A percentile compares a stretch with the other conserved stretches of the same genome.
Conservation (phyloP, 176 grass and related monocot species). For the Aegilops umbellulata region DNA sequence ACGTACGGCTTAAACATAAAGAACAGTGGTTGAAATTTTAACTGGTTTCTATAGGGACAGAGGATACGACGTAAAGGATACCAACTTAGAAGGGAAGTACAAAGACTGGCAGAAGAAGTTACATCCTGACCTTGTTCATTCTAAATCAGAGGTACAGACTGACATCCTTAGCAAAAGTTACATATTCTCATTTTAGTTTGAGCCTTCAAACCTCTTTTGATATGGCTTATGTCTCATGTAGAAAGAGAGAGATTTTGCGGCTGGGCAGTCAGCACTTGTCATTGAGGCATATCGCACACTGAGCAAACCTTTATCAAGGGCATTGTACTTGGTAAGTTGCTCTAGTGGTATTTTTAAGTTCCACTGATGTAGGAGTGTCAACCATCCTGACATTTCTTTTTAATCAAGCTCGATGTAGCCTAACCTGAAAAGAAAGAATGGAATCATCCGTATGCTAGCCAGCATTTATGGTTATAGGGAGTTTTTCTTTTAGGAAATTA, state of each 20-base stretch:
- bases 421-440: background rate
- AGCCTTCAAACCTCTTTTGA: background rate
- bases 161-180: background rate
- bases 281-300: constrained; percentile 88
- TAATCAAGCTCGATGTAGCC: too few species aligned
- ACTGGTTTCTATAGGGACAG: constrained; percentile 49
- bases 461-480: background rate
- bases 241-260: constrained; percentile 87
- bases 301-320: constrained; percentile 67
- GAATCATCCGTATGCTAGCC: background rate
- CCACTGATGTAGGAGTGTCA: background rate
- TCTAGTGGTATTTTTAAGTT: background rate
- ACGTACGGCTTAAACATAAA: background rate
- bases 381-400: too few species aligned
- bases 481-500: background rate
- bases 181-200: background rate
- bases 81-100: constrained; percentile 75
- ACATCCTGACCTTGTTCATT: constrained; percentile 93
- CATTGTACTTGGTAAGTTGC: constrained; percentile 76
- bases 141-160: constrained; percentile 78
- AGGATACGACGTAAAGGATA: constrained; percentile 47
- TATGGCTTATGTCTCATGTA: constrained; percentile 24
- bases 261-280: constrained; percentile 73
- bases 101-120: constrained; percentile 99
- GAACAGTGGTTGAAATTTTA: background rate